Evolutionary conservation across 2,329 filamentous ascomycete species (phyloP), one percentile per base, ranked within the genome.

Genomic region (Taxawa tesnikishii): DNA sequence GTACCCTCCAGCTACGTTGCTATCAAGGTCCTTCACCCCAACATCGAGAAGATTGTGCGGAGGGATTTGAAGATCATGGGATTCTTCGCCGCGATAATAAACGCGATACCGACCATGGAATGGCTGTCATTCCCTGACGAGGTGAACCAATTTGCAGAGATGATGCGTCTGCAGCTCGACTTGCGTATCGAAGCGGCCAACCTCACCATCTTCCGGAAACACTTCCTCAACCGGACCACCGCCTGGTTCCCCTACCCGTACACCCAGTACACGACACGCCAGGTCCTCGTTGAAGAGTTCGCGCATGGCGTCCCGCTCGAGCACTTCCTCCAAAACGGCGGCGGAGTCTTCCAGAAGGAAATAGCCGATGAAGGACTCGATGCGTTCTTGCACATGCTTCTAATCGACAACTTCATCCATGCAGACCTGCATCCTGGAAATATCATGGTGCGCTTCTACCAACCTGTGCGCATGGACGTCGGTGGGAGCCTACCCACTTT

Each of bases 391-490:
- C 83, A 87, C 48, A 98, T 98, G 90, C 64, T 98, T 11, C 68
- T 98, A 9, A 79, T 98, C 24, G 90, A 98, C 56, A 98, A 98
- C 54, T 98, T 98, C 54, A 79, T 94, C 15, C 90, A 98, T 51
- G 88, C 90, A 4, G 90, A 98, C 52, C 63, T 98, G 17, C 90
- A 98, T 52, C 90, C 90, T 0, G 90, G 90, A 15, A 98, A 98
- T 54, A 96, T 98, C 59, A 96, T 98, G 87, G 88, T 98, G 28
- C 84, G 92, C 41, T 98, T 98, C 62, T 94, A 96, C 58, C 77
- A 88, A 48, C 76, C 87, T 0, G 74, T 76, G 10, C 70, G 78
- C 39, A 71, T 88, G 0, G 73, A 79, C 29, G 62, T 92, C 1
- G 35, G 43, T 17, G 36, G 44, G 8, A 37, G 41, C 21, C 29